Conservation (phyloP, 2,329 filamentous ascomycete genomes). For the Rutstroemia sp. region DNA sequence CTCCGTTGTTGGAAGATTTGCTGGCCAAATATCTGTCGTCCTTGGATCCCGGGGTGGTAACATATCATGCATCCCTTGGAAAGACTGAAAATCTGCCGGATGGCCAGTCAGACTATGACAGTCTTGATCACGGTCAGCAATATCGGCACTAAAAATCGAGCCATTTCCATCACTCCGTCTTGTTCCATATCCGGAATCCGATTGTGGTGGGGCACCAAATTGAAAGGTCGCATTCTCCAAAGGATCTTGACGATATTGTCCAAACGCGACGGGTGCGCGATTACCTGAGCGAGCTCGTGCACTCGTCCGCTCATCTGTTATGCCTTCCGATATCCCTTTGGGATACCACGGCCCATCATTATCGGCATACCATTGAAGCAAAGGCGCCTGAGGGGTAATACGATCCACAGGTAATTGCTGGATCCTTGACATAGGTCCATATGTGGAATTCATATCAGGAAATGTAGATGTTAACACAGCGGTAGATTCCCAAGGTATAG, state of each 20-base stretch:
- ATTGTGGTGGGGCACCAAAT: slow-evolving; percentile 24
- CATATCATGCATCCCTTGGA: slow-evolving; percentile 16
- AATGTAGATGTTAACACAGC: slow-evolving; percentile 12
- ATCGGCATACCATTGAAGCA: slow-evolving; percentile 32
- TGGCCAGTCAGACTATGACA: slow-evolving; percentile 23
- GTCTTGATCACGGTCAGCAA: slow-evolving; percentile 25
- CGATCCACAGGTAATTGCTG: slow-evolving; percentile 19
- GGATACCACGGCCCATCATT: slow-evolving; percentile 40
- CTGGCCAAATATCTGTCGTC: slow-evolving; percentile 15
- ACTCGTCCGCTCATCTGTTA: slow-evolving; percentile 17
- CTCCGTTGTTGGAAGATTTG: slow-evolving; percentile 11
- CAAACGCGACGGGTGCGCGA: slow-evolving; percentile 18
- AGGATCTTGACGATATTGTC: slow-evolving; percentile 27
- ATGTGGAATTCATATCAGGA: slow-evolving; percentile 17
- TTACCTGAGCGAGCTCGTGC: slow-evolving; percentile 19
- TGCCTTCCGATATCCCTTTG: slow-evolving; percentile 25
- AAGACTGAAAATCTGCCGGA: slow-evolving; percentile 20
- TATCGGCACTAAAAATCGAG: slow-evolving; percentile 27
- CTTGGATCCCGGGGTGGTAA: slow-evolving; percentile 17
- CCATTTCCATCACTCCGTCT: slow-evolving; percentile 26
- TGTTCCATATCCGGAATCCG: slow-evolving; percentile 31
- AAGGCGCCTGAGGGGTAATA: slow-evolving; percentile 20
- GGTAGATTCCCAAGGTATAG: slow-evolving; percentile 18
- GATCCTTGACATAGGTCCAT: slow-evolving; percentile 17
- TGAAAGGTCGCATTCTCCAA: slow-evolving; percentile 23